These are phyloP conservation scores for Ustilago lituana DNA, from an alignment of 1,284 basidiomycete species.

Conservation along the genomic window DNA sequence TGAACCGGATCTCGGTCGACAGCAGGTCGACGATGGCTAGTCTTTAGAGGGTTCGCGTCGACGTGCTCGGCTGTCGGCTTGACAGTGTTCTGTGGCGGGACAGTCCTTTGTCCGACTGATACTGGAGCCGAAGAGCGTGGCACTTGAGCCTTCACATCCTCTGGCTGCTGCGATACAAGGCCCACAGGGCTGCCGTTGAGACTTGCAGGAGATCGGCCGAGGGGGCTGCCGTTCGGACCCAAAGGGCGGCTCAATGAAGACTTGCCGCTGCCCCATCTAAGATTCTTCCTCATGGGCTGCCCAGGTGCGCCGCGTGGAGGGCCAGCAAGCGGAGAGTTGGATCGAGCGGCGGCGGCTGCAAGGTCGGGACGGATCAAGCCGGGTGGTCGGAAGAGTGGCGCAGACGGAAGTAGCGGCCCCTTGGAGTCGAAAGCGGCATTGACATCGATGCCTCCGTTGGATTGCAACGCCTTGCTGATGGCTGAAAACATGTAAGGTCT, in stretches of 20 bases:
- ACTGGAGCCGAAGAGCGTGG: background rate
- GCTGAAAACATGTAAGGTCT: slow-evolving; percentile 46
- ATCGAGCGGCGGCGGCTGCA: slow-evolving; percentile 38
- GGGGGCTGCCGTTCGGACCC: slow-evolving; percentile 40
- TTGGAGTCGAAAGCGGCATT: slow-evolving; percentile 12
- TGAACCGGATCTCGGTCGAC: background rate
- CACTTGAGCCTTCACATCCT: slow-evolving; percentile 7
- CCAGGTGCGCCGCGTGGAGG: slow-evolving; percentile 47
- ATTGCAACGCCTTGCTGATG: slow-evolving; percentile 42
- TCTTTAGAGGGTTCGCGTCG: slow-evolving; percentile 17
- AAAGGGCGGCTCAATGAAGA: slow-evolving; percentile 54
- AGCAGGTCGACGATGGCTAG: slow-evolving; percentile 13
- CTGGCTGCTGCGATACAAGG: slow-evolving; percentile 6
- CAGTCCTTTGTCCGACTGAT: background rate
- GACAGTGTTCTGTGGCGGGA: background rate
- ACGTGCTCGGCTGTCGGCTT: background rate
- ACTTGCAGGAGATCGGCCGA: slow-evolving; percentile 24
- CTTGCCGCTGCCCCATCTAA: slow-evolving; percentile 65
- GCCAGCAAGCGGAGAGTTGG: slow-evolving; percentile 50
- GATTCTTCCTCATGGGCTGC: slow-evolving; percentile 62
- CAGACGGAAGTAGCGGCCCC: slow-evolving; percentile 32
- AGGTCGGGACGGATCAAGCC: slow-evolving; percentile 30
- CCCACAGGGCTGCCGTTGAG: slow-evolving; percentile 33
- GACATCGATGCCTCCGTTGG: slow-evolving; percentile 20
- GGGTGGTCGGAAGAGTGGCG: slow-evolving; percentile 29